Percentiles rank a stretch among this genome's conserved stretches.
Evolutionary conservation across 768 basidiomycete species (phyloP).

Genomic region (Leccinum broughii): DNA sequence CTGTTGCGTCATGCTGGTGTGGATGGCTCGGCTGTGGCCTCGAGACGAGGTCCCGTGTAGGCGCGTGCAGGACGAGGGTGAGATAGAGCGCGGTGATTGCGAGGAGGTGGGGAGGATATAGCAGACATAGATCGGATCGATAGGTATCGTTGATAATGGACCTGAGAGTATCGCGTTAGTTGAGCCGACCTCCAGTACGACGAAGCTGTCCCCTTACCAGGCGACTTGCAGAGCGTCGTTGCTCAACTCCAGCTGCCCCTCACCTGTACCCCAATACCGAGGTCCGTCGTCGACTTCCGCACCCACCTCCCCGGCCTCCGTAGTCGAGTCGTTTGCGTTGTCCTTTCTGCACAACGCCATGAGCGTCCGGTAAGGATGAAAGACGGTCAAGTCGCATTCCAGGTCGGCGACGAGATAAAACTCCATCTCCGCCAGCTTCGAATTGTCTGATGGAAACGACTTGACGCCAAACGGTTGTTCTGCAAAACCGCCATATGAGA

Average conservation of each 20-base stretch:
- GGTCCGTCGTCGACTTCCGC: constrained; percentile 55
- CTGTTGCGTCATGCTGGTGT: neutral
- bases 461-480: constrained; percentile 72
- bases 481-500: constrained; percentile 20
- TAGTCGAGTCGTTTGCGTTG: constrained; percentile 40
- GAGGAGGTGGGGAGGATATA: constrained; percentile 94
- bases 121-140: constrained; percentile 88
- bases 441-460: constrained; percentile 83
- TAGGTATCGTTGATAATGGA: constrained; percentile 97
- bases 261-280: constrained; percentile 78
- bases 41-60: constrained; percentile 48
- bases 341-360: constrained; percentile 69
- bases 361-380: constrained; percentile 93
- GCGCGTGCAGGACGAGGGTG: constrained; percentile 72
- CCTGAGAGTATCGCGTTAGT: constrained; percentile 48
- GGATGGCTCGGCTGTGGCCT: constrained; percentile 31
- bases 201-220: constrained; percentile 55
- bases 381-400: constrained; percentile 90
- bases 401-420: constrained; percentile 97
- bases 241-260: constrained; percentile 76
- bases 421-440: constrained; percentile 97
- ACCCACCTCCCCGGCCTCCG: constrained; percentile 59
- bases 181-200: neutral
- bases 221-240: constrained; percentile 82
- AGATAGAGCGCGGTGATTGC: constrained; percentile 92